These are phyloP conservation scores for Tetrahymena borealis DNA, from an alignment of 73 alveolate species.

Conservation along the genomic window DNA sequence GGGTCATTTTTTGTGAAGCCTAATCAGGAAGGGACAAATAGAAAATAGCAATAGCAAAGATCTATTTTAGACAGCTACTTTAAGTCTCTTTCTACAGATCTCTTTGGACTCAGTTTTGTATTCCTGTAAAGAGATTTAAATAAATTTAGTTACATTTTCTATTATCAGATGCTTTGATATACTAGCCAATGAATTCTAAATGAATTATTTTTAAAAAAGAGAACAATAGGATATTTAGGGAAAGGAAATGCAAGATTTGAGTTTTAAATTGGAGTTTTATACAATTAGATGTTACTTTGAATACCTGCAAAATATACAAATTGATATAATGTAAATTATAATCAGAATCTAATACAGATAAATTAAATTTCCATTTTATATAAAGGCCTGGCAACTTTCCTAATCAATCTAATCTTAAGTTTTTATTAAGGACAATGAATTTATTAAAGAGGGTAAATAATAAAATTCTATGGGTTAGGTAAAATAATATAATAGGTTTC, in stretches of 20 bases:
- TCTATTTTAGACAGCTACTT: neutral
- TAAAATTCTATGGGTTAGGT: neutral
- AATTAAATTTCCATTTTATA: neutral
- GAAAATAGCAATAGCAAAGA: neutral
- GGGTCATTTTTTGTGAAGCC: neutral
- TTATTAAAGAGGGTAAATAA: neutral
- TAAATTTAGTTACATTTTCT: neutral
- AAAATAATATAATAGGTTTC: neutral
- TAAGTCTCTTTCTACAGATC: neutral
- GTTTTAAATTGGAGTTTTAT: neutral
- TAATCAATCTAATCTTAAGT: neutral
- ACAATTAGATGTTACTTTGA: neutral
- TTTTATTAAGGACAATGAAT: neutral
- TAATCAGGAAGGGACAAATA: neutral
- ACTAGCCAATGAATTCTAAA: too few relatives aligned
- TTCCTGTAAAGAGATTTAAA: neutral
- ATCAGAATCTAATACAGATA: neutral
- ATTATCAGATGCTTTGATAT: too few relatives aligned
- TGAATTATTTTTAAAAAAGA: too few relatives aligned
- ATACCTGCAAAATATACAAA: neutral
- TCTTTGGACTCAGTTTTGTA: neutral
- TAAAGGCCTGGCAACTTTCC: neutral
- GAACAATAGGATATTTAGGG: neutral
- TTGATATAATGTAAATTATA: neutral
- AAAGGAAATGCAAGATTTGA: neutral